Conservation (phyloP, 176 grass and related monocot species). For the Eremochloa ophiuroides region DNA sequence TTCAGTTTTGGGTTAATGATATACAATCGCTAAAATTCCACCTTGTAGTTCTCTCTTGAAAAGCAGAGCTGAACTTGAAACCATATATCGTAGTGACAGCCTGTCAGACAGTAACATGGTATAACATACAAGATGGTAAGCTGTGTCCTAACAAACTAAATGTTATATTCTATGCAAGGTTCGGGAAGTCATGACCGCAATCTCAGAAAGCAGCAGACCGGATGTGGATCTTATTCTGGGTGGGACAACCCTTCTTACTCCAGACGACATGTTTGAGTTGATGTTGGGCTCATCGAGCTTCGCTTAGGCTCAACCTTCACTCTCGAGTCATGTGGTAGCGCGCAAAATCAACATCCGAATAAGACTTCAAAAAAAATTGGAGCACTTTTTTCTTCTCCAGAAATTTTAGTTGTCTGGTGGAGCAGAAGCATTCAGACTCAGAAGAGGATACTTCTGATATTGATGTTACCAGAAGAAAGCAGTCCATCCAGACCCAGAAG, state of each 20-base stretch:
- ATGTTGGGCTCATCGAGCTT: conserved; percentile 57
- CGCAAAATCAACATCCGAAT: neutral
- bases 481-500: neutral
- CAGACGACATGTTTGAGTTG: conserved; percentile 87
- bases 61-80: neutral
- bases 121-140: neutral
- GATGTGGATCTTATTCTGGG: conserved; percentile 86
- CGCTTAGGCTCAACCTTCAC: neutral
- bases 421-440: neutral
- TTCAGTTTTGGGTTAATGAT: neutral
- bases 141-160: neutral
- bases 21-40: conserved; percentile 1
- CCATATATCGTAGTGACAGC: neutral
- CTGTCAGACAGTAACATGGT: neutral
- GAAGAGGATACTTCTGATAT: neutral
- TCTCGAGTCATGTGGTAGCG: neutral
- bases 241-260: conserved; percentile 82
- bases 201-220: conserved; percentile 63
- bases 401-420: neutral
- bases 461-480: neutral
- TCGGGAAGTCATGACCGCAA: conserved; percentile 83
- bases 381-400: neutral
- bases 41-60: neutral
- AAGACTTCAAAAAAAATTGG: neutral
- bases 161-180: conserved; percentile 47